Base-by-base conservation (phyloP, 2,329 filamentous ascomycete genomes). In the Proliferodiscus dingleyae region DNA sequence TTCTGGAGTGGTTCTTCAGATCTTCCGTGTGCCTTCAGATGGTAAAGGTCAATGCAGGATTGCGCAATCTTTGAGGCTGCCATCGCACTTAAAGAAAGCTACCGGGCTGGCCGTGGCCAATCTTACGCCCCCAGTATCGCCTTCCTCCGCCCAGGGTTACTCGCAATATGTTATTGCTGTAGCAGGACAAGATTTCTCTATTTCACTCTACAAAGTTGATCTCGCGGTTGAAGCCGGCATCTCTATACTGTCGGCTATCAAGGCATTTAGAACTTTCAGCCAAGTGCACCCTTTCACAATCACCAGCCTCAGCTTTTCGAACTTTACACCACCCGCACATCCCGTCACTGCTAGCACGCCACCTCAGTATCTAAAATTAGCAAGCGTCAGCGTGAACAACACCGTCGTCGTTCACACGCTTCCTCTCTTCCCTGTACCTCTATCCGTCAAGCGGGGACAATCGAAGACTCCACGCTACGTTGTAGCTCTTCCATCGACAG, bases 131-230 rank as follows among this genome's bases (percentile, higher is more conserved):
- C 65, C 73, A 4, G 69, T 77, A 9, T 67, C 75, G 0, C 70
- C 75, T 15, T 55, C 62, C 1, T 67, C 74, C 1, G 70, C 64
- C 39, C 66, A 80, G 41, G 78, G 77, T 42, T 81, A 85, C 48
- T 78, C 83, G 37, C 89, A 96, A 66, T 85, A 89, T 53, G 78
- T 85, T 37, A 75, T 95, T 54, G 90, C 89, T 5, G 80, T 94
- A 11, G 86, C 87, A 2, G 85, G 84, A 7, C 85, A 86, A 57
- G 87, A 94, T 64, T 81, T 82, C 49, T 89, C 87, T 9, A 83
- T 95, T 53, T 80, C 79, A 4, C 69, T 95, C 22, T 85, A 83
- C 65, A 90, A 87, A 0, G 69, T 95, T 47, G 85, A 94, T 53
- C 86, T 88, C 61, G 71, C 71, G 47, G 62, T 66, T 15, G 64